Percentiles rank a stretch among this genome's conserved stretches.
Evolutionary conservation across 495 filamentous ascomycete genomes (phyloP).

Genomic region (Trichocladium uniseriatum): DNA sequence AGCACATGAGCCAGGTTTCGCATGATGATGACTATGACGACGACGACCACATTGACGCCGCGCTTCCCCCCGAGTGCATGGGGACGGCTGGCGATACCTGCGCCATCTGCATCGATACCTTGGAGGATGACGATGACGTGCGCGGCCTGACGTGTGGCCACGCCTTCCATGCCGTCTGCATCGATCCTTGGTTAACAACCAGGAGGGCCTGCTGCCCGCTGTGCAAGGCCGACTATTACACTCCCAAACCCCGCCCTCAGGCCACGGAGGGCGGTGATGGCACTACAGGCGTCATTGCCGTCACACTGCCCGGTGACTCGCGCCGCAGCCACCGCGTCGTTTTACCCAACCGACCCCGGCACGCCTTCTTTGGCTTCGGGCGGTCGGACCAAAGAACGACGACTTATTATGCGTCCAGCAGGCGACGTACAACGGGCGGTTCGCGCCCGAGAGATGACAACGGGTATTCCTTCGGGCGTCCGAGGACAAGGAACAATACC

Average conservation of each 20-base stretch:
- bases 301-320: constrained; percentile 14
- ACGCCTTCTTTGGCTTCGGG: constrained; percentile 21
- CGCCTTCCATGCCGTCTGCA: constrained; percentile 87
- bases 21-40: constrained; percentile 57
- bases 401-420: background rate
- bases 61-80: constrained; percentile 72
- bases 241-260: constrained; percentile 63
- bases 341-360: constrained; percentile 25
- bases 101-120: constrained; percentile 87
- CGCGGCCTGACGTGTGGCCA: constrained; percentile 90
- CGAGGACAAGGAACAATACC: background rate
- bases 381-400: constrained; percentile 6
- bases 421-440: background rate
- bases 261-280: constrained; percentile 27
- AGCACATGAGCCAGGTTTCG: constrained; percentile 23
- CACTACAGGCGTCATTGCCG: constrained; percentile 17
- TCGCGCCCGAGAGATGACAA: background rate
- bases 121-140: constrained; percentile 93
- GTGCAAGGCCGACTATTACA: constrained; percentile 95
- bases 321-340: constrained; percentile 33
- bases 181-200: constrained; percentile 94
- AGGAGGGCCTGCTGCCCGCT: constrained; percentile 91
- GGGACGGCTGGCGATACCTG: constrained; percentile 88
- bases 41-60: constrained; percentile 77
- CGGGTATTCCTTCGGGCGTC: background rate